Evolutionary conservation across 2,329 filamentous ascomycete genomes (phyloP), one percentile per base, ranked within the genome.

Genomic region (Canariomyces notabilis): DNA sequence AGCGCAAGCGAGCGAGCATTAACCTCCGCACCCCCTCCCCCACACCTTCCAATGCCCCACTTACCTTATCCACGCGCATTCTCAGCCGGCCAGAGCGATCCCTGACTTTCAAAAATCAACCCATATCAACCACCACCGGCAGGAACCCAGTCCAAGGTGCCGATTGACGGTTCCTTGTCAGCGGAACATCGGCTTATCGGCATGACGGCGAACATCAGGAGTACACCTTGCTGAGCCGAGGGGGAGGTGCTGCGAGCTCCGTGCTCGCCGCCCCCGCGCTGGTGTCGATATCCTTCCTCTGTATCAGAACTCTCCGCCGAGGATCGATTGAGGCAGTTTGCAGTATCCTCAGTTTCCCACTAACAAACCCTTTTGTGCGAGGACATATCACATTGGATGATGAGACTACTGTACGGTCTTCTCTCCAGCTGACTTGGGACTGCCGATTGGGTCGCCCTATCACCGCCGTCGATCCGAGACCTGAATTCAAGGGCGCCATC

Each of bases 1-100:
- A 56, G 56, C 56, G 50, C 49, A 53, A 57, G 55, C 54, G 56
- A 54, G 53, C 38, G 40, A 51, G 44, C 52, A 54, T 52, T 35
- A 35, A 49, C 38, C 42, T 38, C 50, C 36, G 37, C 37, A 39
- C 45, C 50, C 46, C 41, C 38, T 16, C 14, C 26, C 26, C 14
- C 26, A 29, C 9, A 29, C 9, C 26, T 37, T 51, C 40, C 42
- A 26, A 26, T 45, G 54, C 49, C 48, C 45, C 49, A 50, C 50
- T 45, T 42, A 36, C 18, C 35, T 34, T 33, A 33, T 44, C 31
- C 23, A 42, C 21, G 49, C 44, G 44, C 37, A 8, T 45, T 50
- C 46, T 51, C 53, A 37, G 44, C 37, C 44, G 46, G 37, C 38
- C 39, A 37, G 43, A 43, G 35, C n/a, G n/a, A n/a, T n/a, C n/a